phyloP scores from a whole-genome alignment of 352 stramenopile genomes.

The Globisporangium mamillatum region DNA sequence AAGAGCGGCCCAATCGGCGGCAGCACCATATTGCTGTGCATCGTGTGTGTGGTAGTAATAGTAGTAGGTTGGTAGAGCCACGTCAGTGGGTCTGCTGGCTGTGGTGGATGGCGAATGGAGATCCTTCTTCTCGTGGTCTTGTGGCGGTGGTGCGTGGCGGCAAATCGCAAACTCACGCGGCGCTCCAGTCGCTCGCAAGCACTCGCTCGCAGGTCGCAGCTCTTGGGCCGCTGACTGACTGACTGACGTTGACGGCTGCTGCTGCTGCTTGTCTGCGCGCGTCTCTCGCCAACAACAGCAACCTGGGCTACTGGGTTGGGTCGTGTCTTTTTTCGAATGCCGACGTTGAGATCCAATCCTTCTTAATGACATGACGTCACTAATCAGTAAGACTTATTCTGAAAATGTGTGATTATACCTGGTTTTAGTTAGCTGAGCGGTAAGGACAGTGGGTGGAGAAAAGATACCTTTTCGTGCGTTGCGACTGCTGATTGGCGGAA shows the following conservation, averaged over 20 bases:
- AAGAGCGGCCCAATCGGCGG: conserved; percentile 59
- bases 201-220: background rate
- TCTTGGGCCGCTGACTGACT: background rate
- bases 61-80: background rate
- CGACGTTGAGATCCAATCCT: conserved; percentile 10
- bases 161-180: conserved; percentile 13
- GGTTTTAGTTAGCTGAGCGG: conserved; percentile 7
- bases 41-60: conserved; percentile 12
- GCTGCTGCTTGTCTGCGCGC: conserved; percentile 13
- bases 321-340: conserved; percentile 16
- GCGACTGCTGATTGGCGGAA: conserved; percentile 26
- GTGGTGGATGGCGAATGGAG: conserved; percentile 18
- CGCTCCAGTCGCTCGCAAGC: background rate
- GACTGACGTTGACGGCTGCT: conserved; percentile 13
- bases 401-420: background rate
- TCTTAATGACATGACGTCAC: background rate
- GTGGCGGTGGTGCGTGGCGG: conserved; percentile 13
- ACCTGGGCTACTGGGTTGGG: background rate
- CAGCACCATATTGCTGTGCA: conserved; percentile 52
- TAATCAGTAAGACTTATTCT: background rate
- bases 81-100: conserved; percentile 3
- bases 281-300: conserved; percentile 6
- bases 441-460: conserved; percentile 14
- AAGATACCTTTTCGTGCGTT: conserved; percentile 20
- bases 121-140: conserved; percentile 1